Base-by-base conservation (phyloP, 306 rosid genomes). In the Clitoria ternatea region DNA sequence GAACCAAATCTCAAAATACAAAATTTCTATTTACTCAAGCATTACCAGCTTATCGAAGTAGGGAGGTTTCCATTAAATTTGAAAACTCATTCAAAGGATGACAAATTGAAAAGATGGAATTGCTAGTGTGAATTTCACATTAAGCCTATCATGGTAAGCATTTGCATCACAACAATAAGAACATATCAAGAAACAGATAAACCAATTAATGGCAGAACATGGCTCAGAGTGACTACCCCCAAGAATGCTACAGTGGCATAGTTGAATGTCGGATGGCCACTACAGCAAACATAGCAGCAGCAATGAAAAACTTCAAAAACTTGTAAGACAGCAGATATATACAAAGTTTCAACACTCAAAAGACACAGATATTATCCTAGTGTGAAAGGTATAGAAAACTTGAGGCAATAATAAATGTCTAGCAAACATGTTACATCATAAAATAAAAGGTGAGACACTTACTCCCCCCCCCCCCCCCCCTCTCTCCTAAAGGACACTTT, bases 221-320 rank as follows among this genome's bases (percentile, higher is more conserved):
- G 9, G 49, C 37, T 29, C 26, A 37, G 33, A 26, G 32, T 13
- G 61, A 10, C 53, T 61, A 26, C 63, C 53, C 42, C 64, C 2
- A 0, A 62, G 62, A 73, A 61, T 11, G 54, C 70, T 36, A 73
- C 11, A 53, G 74, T 17, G 52, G 26, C 14, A n/a, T 20, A 44
- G 68, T 12, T 4, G 27, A 67, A 2, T 36, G 17, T 4, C 22
- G 61, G 44, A 67, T 66, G 61, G 15, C 49, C 2, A 5, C 60
- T 52, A 54, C 67, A 42, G 48, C 23, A 61, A 35, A 61, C 43
- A 62, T 47, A 53, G 36, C 59, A 57, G 44, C 80, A 9, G 61
- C 33, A 55, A 56, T 56, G 40, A 45, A 75, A 59, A 52, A 39
- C 40, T 55, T 10, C 0, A 43, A 23, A 27, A 23, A 26, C 61